These are phyloP conservation scores for Hirschioporus abietinus DNA, from an alignment of 768 basidiomycete genomes.

Conservation along the genomic window DNA sequence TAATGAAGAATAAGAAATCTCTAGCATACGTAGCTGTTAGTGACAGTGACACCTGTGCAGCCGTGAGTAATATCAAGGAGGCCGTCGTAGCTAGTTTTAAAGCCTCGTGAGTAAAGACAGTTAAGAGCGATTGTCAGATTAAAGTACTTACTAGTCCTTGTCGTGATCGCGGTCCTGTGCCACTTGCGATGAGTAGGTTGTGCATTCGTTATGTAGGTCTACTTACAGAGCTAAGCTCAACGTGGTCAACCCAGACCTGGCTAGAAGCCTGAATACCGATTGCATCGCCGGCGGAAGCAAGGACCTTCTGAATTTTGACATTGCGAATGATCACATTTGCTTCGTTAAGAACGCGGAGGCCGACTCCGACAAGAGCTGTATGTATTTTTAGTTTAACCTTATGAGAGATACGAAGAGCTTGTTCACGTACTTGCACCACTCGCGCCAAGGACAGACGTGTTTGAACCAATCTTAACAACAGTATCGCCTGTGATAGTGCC, in stretches of 20 bases:
- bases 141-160: slow-evolving; percentile 23
- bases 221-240: slow-evolving; percentile 25
- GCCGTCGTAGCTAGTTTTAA: slow-evolving; percentile 34
- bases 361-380: slow-evolving; percentile 39
- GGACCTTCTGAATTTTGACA: slow-evolving; percentile 43
- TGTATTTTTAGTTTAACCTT: background rate
- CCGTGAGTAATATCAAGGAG: slow-evolving; percentile 43
- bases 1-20: background rate
- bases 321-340: slow-evolving; percentile 46
- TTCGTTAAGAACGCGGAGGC: slow-evolving; percentile 37
- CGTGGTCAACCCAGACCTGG: slow-evolving; percentile 43
- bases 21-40: slow-evolving; percentile 21
- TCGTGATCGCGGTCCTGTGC: slow-evolving; percentile 36
- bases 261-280: slow-evolving; percentile 36
- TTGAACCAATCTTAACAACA: slow-evolving; percentile 37
- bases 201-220: too few species aligned
- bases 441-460: slow-evolving; percentile 39
- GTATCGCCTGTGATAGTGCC: slow-evolving; percentile 40
- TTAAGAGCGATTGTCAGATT: background rate
- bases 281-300: slow-evolving; percentile 40
- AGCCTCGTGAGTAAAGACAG: background rate
- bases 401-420: background rate
- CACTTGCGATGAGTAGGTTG: background rate
- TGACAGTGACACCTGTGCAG: slow-evolving; percentile 34
- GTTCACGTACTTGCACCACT: slow-evolving; percentile 32